A percentile compares a stretch with the other conserved stretches of the same genome.
Evolutionary conservation across 305 asterid genomes (phyloP).

Genomic region (Fraxinus baroniana): DNA sequence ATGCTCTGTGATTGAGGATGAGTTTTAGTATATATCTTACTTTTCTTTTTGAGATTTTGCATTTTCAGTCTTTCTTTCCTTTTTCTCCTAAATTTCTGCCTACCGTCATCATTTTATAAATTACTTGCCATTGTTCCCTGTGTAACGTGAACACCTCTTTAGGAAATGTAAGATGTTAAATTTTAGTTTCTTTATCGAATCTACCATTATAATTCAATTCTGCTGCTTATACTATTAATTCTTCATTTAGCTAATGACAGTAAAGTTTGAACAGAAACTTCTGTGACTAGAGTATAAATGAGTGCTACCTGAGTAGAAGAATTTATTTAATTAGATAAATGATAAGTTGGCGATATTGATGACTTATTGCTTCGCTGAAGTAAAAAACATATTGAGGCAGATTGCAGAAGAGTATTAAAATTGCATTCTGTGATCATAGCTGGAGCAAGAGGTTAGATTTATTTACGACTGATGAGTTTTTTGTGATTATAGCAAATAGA

Average conservation of each 20-base stretch:
- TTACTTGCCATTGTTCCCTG: background rate
- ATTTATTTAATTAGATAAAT: background rate
- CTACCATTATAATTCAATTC: background rate
- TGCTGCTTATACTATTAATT: background rate
- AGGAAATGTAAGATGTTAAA: background rate
- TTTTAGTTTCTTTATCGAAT: background rate
- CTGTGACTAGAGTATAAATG: background rate
- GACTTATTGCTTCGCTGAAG: background rate
- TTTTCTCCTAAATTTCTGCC: background rate
- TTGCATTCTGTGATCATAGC: too few relatives aligned
- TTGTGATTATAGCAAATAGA: too few relatives aligned
- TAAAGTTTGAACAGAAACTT: background rate
- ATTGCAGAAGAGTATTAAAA: too few relatives aligned
- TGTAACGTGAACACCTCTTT: background rate
- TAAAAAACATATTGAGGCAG: background rate
- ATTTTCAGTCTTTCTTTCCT: background rate
- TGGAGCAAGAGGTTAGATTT: too few relatives aligned
- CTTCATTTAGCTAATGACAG: background rate
- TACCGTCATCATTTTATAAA: background rate
- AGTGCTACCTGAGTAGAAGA: background rate
- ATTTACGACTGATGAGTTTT: too few relatives aligned
- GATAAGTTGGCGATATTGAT: background rate
- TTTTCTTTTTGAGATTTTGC: background rate
- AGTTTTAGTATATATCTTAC: background rate
- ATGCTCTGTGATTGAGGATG: background rate